Percentiles rank a stretch among this genome's conserved stretches.
Evolutionary conservation across 257 asterid species (phyloP).

Genomic region (Lantana camara): DNA sequence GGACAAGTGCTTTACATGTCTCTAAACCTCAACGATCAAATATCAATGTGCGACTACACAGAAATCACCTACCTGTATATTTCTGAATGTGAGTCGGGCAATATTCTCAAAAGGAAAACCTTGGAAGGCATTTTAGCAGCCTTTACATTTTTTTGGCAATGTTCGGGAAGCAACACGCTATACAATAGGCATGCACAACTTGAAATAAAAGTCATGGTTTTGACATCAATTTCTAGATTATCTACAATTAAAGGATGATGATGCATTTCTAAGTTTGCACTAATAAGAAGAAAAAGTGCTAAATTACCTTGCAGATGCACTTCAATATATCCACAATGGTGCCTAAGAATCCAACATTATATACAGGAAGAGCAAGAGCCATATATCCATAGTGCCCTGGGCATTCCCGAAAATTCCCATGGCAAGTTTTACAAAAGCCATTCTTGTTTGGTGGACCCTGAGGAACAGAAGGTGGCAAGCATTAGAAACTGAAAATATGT

Average conservation of each 20-base stretch:
- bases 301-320: slow-evolving; percentile 94
- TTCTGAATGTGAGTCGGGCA: not conserved
- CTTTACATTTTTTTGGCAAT: slow-evolving; percentile 5
- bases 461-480: slow-evolving; percentile 24
- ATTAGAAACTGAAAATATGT: not conserved
- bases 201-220: slow-evolving; percentile 12
- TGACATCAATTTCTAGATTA: slow-evolving; percentile 4
- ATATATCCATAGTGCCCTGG: slow-evolving; percentile 92
- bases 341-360: slow-evolving; percentile 70
- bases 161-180: slow-evolving; percentile 4
- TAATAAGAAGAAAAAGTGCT: not conserved
- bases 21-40: slow-evolving; percentile 5
- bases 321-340: slow-evolving; percentile 77
- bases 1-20: not conserved
- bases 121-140: not conserved
- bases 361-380: slow-evolving; percentile 81
- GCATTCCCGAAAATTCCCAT: slow-evolving; percentile 63
- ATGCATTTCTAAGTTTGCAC: slow-evolving; percentile 11
- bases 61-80: not conserved
- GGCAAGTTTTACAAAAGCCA: slow-evolving; percentile 65
- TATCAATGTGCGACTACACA: slow-evolving; percentile 1
- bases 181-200: slow-evolving; percentile 4
- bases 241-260: slow-evolving; percentile 8
- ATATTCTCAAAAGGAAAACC: not conserved
- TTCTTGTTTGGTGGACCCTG: slow-evolving; percentile 90